Evolutionary conservation across 495 filamentous ascomycete genomes (phyloP).

Genomic region (Trichocladium uniseriatum): DNA sequence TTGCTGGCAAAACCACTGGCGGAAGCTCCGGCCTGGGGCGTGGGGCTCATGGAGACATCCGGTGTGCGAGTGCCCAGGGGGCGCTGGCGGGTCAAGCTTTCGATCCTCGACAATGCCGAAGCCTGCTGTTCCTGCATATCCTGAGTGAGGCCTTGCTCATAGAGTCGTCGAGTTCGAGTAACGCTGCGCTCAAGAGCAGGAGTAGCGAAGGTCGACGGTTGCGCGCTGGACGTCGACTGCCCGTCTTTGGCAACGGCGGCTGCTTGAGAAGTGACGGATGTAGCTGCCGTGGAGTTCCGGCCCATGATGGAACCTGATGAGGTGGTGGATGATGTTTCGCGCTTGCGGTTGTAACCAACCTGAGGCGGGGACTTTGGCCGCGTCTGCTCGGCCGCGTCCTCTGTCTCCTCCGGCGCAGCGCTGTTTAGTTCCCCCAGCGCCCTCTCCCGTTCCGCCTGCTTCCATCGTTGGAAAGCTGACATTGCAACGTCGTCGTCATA

Average conservation of each 20-base stretch:
- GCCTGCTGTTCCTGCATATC: constrained; percentile 73
- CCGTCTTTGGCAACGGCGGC: constrained; percentile 41
- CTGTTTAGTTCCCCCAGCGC: constrained; percentile 33
- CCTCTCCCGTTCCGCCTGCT: constrained; percentile 46
- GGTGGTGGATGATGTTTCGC: constrained; percentile 81
- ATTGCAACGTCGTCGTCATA: constrained; percentile 80
- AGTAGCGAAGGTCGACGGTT: constrained; percentile 23
- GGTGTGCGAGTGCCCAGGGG: constrained; percentile 43
- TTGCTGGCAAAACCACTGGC: constrained; percentile 28
- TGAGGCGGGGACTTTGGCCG: constrained; percentile 51
- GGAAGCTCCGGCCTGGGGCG: constrained; percentile 24
- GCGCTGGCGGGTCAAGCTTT: constrained; percentile 56
- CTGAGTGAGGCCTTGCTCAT: constrained; percentile 75
- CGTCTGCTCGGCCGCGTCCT: constrained; percentile 34
- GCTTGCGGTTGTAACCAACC: constrained; percentile 57
- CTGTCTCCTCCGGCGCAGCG: constrained; percentile 23
- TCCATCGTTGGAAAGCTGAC: constrained; percentile 69
- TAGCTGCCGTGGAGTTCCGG: constrained; percentile 81
- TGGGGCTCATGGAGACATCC: constrained; percentile 25
- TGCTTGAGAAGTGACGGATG: constrained; percentile 74
- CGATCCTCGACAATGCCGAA: constrained; percentile 65
- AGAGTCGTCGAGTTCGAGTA: constrained; percentile 66
- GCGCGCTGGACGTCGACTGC: constrained; percentile 31
- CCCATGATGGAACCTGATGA: constrained; percentile 61
- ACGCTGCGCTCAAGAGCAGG: constrained; percentile 40